Base-by-base conservation (phyloP, 1,284 basidiomycete genomes). In the Fomitopsis pinicola region DNA sequence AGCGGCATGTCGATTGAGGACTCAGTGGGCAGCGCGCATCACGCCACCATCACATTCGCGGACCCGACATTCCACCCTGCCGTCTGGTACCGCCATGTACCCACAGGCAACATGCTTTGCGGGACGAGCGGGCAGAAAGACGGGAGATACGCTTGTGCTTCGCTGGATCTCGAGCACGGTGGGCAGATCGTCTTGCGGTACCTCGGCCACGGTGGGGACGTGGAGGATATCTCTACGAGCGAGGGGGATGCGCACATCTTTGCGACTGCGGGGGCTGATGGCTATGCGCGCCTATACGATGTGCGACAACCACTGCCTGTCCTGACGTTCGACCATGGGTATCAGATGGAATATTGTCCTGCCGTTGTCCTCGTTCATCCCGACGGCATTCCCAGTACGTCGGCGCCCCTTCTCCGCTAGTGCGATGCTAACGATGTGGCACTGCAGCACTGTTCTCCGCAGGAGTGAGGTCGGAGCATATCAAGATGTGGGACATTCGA, bases 401-500 rank as follows among this genome's bases (percentile, higher is more conserved):
- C 3, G 10, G 12, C 48, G 7, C 30, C 17, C 28, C 22, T 9
- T 22, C 5, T n/a, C 8, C 26, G 26, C 9, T 22, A 30, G 7
- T n/a, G 44, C 42, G 8, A 52, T 54, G 58, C 40, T 59, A 19
- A 48, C 74, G 73, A 63, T 35, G 54, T 15, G 26, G 2, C 17
- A 19, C 10, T 17, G 1, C 59, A 77, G 77, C 68, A 19, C 58
- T 78, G 0, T 73, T 78, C 64, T 71, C 71, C 2, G 76, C 73
- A 0, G 65, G 69, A n/a, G 56, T 60, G 2, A 59, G 59, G 12
- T 66, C 58, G n/a, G 68, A 78, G 60, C 60, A 64, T 22, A 71
- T 79, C 64, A 74, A 71, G 42, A 52, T 75, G 15, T 79, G 78
- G 78, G 78, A 80, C 62, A 61, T 78, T 15, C 76, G 78, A 38